Conservation (phyloP, 2,329 filamentous ascomycete genomes). For the Colletotrichum trifolii region DNA sequence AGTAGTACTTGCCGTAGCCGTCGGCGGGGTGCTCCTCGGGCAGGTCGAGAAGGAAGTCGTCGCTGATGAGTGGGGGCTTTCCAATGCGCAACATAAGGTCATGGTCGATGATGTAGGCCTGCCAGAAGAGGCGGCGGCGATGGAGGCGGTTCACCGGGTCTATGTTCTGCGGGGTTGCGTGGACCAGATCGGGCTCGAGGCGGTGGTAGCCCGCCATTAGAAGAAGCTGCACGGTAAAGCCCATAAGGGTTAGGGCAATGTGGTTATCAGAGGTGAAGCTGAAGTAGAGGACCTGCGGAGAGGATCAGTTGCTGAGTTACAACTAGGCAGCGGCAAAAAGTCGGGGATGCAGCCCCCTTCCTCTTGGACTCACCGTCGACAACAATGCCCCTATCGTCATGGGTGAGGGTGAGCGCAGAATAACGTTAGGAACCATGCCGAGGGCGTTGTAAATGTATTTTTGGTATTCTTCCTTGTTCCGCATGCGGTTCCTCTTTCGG, state of each 20-base stretch:
- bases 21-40: conserved; percentile 32
- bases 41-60: conserved; percentile 33
- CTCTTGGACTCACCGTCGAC: conserved; percentile 18
- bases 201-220: conserved; percentile 29
- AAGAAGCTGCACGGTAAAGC: conserved; percentile 19
- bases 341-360: too few species aligned
- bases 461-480: conserved; percentile 26
- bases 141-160: conserved; percentile 11
- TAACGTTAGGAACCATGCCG: conserved; percentile 24
- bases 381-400: conserved; percentile 23
- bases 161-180: not conserved
- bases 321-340: too few species aligned
- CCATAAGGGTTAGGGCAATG: conserved; percentile 13
- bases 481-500: conserved; percentile 23
- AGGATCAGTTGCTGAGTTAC: not conserved
- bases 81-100: conserved; percentile 28
- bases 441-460: conserved; percentile 30
- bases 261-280: conserved; percentile 30
- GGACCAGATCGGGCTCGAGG: not conserved
- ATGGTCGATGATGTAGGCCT: conserved; percentile 27
- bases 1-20: conserved; percentile 29
- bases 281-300: conserved; percentile 18
- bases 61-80: conserved; percentile 29
- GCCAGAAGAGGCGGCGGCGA: conserved; percentile 26
- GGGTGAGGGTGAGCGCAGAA: conserved; percentile 21